phyloP scores from a whole-genome alignment of 805 yeast species.

The Tetrapisispora phaffii region DNA sequence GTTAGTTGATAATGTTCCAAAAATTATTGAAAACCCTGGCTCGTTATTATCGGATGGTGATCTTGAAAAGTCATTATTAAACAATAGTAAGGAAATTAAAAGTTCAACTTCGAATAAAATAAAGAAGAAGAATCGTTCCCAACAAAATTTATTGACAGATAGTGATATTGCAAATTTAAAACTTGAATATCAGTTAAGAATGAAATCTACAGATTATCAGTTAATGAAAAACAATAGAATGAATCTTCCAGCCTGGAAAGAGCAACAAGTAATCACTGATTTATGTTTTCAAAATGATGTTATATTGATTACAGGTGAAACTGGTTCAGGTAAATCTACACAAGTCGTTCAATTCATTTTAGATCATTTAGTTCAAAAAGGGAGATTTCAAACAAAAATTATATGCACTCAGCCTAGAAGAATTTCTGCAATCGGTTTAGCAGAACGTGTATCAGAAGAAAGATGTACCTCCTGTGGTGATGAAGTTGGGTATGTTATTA shows the following conservation, averaged over 20 bases:
- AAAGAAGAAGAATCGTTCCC: constrained; percentile 7
- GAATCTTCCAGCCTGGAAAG: constrained; percentile 77
- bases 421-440: constrained; percentile 88
- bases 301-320: constrained; percentile 83
- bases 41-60: constrained; percentile 35
- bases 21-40: constrained; percentile 66
- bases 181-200: constrained; percentile 29
- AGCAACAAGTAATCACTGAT: constrained; percentile 44
- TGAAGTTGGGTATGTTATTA: constrained; percentile 80
- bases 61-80: constrained; percentile 6
- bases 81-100: background rate
- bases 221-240: constrained; percentile 39
- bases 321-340: constrained; percentile 95
- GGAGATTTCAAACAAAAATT: constrained; percentile 47
- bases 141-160: constrained; percentile 9
- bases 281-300: constrained; percentile 52
- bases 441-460: constrained; percentile 85
- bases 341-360: constrained; percentile 85
- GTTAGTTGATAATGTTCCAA: constrained; percentile 53
- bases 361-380: constrained; percentile 47
- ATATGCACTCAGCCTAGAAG: constrained; percentile 94
- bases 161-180: constrained; percentile 30
- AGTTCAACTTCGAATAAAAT: constrained; percentile 14
- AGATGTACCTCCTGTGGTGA: constrained; percentile 39
- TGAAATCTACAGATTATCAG: constrained; percentile 29